Base-by-base conservation (phyloP, 345 rosid genomes). In the Bruguiera parviflora region DNA sequence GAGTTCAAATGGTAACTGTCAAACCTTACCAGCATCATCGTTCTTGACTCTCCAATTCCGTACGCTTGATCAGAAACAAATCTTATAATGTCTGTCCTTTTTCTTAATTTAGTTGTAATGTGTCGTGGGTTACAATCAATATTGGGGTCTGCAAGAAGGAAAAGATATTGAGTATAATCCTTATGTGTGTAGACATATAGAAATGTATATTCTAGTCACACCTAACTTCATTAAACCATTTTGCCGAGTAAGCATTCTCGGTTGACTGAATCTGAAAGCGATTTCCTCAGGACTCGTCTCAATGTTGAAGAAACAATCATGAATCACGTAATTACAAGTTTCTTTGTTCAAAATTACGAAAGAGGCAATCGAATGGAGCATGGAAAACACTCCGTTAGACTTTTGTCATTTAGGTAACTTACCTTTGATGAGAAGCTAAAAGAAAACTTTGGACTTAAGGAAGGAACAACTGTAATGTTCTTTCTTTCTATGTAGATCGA, bases 351-450 rank as follows among this genome's bases (percentile, higher is more conserved):
- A 8, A 43, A 43, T 78, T 68, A 49, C 55, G 9, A 74, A 66
- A 69, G 22, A 56, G 75, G 70, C 72, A 78, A 76, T 71, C 70
- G 53, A 70, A 61, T 61, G 31, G 33, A 73, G 71, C 73, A 53
- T 43, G 68, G 68, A 69, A 67, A 66, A 62, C 64, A 5, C 35
- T 56, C 27, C 2, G 15, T 32, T 32, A 10, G 59, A 56, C 5
- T 24, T 53, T 63, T 63, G 33, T 53, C 19, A 58, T 25, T 39
- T 64, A 28, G 66, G 63, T 25, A 58, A 55, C 68, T 75, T 73
- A 57, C 29, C 83, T 76, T 80, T 73, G 69, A 77, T 71, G 35
- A 77, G 71, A 76, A 77, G 81, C 75, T 75, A 75, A 53, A 53
- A 56, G 16, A 65, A 64, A 74, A 75, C 84, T 72, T 81, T 69